These are phyloP conservation scores for Linnemannia elongata DNA, from an alignment of 192 early-diverging fungal species.

Conservation along the genomic window DNA sequence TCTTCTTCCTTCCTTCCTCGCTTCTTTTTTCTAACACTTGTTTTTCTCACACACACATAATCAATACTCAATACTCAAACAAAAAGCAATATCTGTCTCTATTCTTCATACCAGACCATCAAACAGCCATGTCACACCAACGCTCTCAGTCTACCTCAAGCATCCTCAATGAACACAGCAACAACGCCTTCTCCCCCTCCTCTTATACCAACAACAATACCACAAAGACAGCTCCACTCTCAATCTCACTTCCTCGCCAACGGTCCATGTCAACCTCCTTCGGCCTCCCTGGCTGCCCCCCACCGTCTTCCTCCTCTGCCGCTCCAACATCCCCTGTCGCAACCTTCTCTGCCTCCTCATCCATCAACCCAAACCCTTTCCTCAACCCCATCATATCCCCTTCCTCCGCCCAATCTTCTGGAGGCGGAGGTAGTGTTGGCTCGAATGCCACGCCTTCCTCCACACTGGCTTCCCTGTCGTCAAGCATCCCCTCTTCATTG, in stretches of 20 bases:
- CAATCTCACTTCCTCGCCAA: slow-evolving; percentile 23
- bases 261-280: slow-evolving; percentile 45
- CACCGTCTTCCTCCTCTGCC: neutral
- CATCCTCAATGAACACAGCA: neutral
- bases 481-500: slow-evolving; percentile 19
- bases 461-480: slow-evolving; percentile 18
- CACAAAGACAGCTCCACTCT: slow-evolving; percentile 6
- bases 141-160: slow-evolving; percentile 33
- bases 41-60: neutral
- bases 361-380: slow-evolving; percentile 3
- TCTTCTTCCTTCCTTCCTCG: neutral
- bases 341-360: neutral
- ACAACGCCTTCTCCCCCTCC: neutral
- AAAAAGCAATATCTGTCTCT: neutral
- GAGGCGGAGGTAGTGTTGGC: neutral
- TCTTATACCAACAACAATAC: neutral
- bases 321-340: slow-evolving; percentile 23
- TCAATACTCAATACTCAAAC: neutral
- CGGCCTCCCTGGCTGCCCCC: neutral
- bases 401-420: neutral
- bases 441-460: slow-evolving; percentile 16
- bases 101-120: neutral
- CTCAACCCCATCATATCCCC: slow-evolving; percentile 4
- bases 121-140: slow-evolving; percentile 14
- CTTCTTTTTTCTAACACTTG: neutral